Conservation (phyloP, 2,329 filamentous ascomycete species). For the Xylaria sp. region DNA sequence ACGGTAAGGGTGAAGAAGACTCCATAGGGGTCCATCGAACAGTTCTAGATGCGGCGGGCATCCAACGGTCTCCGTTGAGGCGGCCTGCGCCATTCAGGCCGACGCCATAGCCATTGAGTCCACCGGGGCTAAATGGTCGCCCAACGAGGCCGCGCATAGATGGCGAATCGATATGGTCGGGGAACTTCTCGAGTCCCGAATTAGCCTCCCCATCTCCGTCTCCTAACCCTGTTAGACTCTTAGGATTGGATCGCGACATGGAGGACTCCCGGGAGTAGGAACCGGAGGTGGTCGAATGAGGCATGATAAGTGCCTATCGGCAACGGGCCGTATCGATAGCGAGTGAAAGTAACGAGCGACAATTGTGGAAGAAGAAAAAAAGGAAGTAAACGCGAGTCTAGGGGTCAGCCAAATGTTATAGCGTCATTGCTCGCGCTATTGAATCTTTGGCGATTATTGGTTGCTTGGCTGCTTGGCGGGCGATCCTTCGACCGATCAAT, state of each 20-base stretch:
- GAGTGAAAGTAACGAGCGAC: conserved; percentile 46
- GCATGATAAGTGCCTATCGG: conserved; percentile 43
- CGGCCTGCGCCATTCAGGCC: conserved; percentile 48
- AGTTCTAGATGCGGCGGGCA: conserved; percentile 47
- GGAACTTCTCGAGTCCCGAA: conserved; percentile 52
- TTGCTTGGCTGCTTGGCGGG: conserved; percentile 13
- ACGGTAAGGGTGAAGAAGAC: conserved; percentile 43
- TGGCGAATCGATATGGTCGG: conserved; percentile 51
- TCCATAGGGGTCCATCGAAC: conserved; percentile 47
- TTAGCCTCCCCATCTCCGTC: conserved; percentile 44
- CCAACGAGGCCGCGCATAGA: conserved; percentile 47
- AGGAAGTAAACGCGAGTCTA: conserved; percentile 39
- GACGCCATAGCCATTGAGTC: conserved; percentile 48
- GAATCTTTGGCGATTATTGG: conserved; percentile 17
- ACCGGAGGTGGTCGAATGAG: conserved; percentile 50
- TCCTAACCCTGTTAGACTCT: conserved; percentile 36
- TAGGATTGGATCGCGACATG: conserved; percentile 46
- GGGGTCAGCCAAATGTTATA: conserved; percentile 39
- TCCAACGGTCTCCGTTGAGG: conserved; percentile 49
- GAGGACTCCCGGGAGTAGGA: conserved; percentile 50
- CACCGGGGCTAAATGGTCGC: conserved; percentile 46
- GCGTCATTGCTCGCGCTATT: conserved; percentile 43
- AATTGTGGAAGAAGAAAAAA: conserved; percentile 36
- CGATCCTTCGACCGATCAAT: conserved; percentile 5
- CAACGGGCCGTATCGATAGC: conserved; percentile 34